Percentiles rank a stretch among this genome's conserved stretches.
Conservation (phyloP, 2,329 filamentous ascomycete species). For the Aspergillus quadrilineatus region DNA sequence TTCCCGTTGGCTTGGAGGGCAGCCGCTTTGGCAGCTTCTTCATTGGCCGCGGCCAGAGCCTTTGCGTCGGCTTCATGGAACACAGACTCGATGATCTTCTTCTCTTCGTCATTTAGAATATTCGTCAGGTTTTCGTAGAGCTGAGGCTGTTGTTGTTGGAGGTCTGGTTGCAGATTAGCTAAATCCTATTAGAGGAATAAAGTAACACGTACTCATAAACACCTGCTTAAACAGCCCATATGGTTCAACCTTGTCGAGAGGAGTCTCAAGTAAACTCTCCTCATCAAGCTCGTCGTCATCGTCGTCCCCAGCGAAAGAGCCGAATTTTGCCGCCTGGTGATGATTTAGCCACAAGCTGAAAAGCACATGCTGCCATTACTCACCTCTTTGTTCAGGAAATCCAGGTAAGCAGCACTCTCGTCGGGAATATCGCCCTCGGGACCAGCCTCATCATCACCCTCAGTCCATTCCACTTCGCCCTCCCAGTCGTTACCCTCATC, state of each 20-base stretch:
- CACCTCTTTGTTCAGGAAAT: conserved; percentile 91
- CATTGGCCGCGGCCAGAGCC: conserved; percentile 42
- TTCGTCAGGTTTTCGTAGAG: conserved; percentile 80
- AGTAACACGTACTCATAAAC: conserved; percentile 68
- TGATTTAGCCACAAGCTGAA: conserved; percentile 14
- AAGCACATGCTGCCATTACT: conserved; percentile 23
- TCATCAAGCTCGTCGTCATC: conserved; percentile 93
- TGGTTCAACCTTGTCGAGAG: conserved; percentile 91
- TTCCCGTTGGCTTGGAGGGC: conserved; percentile 36
- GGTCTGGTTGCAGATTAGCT: conserved; percentile 54
- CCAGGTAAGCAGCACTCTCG: conserved; percentile 89
- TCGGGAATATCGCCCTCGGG: conserved; percentile 70
- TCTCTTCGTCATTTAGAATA: conserved; percentile 76
- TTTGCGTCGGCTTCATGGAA: conserved; percentile 68
- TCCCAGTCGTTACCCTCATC: conserved; percentile 83
- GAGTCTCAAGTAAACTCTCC: conserved; percentile 86
- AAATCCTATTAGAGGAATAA: conserved; percentile 17
- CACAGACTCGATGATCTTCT: conserved; percentile 74
- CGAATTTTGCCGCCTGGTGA: conserved; percentile 75
- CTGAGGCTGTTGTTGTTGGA: conserved; percentile 87
- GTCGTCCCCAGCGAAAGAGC: conserved; percentile 69
- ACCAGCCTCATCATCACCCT: conserved; percentile 62
- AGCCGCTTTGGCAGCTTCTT: conserved; percentile 37
- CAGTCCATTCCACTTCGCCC: conserved; percentile 68
- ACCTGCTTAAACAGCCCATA: conserved; percentile 85